Evolutionary conservation across 179 eudicot species (phyloP).

Genomic region (Dionaea muscipula): DNA sequence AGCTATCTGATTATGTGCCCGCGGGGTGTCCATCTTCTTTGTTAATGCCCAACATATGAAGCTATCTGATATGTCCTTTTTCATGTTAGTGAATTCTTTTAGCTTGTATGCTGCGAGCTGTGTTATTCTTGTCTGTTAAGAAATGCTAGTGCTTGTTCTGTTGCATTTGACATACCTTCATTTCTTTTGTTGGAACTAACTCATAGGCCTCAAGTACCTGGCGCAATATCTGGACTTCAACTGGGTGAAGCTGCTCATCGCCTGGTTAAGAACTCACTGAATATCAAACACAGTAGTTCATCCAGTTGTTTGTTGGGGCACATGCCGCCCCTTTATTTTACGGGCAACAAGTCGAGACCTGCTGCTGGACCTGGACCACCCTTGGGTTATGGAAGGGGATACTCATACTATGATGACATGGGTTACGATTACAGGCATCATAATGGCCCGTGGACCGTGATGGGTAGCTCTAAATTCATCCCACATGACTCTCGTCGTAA

Average conservation of each 20-base stretch:
- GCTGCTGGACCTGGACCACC: constrained; percentile 76
- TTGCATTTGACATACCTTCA: not conserved
- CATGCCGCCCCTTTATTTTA: constrained; percentile 24
- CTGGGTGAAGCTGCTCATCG: constrained; percentile 93
- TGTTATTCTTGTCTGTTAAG: no score
- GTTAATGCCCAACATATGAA: no score
- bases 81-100: no score
- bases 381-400: constrained; percentile 48
- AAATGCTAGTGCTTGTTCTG: not conserved
- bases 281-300: constrained; percentile 34
- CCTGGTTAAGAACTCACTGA: constrained; percentile 54
- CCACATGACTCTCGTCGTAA: constrained; percentile 22
- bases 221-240: constrained; percentile 47
- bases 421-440: constrained; percentile 21
- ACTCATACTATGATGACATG: constrained; percentile 32
- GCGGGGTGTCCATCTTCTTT: no score
- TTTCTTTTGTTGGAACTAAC: constrained; percentile 12
- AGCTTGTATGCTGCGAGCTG: no score
- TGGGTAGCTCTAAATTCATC: constrained; percentile 22
- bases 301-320: constrained; percentile 31
- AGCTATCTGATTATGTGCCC: no score
- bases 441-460: constrained; percentile 20
- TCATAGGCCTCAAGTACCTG: constrained; percentile 76
- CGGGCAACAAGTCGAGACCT: constrained; percentile 39
- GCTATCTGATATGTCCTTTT: no score